Conservation (phyloP, 345 rosid species). For the Psidium guajava region DNA sequence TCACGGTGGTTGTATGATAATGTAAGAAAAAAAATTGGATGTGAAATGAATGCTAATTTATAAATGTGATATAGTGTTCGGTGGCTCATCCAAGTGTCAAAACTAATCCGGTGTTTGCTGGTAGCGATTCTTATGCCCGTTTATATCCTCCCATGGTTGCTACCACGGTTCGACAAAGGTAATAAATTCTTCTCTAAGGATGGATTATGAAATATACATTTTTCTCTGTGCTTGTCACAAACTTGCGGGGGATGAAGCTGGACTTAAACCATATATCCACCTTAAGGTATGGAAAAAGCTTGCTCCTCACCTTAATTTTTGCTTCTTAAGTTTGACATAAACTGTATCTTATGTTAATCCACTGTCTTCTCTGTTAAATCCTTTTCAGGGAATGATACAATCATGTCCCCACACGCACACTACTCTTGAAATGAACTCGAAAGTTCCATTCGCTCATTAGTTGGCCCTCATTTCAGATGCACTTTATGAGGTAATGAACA, state of each 20-base stretch:
- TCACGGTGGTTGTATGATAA: background rate
- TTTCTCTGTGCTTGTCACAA: too few species aligned
- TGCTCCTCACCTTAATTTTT: background rate
- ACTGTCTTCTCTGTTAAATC: background rate
- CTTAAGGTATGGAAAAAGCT: background rate
- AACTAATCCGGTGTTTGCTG: constrained; percentile 7
- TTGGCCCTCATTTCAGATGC: background rate
- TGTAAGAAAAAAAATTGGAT: too few species aligned
- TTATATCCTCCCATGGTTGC: constrained; percentile 9
- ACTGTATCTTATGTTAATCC: background rate
- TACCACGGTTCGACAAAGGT: background rate
- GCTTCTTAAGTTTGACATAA: background rate
- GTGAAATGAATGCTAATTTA: background rate
- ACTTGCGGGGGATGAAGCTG: constrained; percentile 4
- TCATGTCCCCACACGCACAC: background rate
- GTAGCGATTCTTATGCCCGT: constrained; percentile 17
- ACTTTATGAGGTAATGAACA: background rate
- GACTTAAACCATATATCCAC: background rate
- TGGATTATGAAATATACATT: too few species aligned
- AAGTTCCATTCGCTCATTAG: background rate
- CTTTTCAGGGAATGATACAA: background rate
- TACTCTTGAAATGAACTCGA: background rate
- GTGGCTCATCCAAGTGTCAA: constrained; percentile 2
- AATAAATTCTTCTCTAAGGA: too few species aligned
- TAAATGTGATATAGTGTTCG: constrained; percentile 7